Conservation (phyloP, 2,329 filamentous ascomycete species). For the Paraconiothyrium brasiliense region DNA sequence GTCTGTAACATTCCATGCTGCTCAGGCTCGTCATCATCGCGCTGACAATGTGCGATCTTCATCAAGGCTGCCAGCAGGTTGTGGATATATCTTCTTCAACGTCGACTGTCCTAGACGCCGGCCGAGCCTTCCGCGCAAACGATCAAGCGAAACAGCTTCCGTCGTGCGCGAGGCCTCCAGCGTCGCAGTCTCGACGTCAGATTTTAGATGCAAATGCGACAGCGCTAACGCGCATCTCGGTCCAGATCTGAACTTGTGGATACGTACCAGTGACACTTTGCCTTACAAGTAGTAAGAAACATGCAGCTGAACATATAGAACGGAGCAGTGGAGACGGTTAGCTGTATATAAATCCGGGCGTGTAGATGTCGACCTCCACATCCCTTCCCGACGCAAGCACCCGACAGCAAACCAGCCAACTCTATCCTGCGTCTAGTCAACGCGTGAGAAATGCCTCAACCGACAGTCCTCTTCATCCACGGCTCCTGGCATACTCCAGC, state of each 20-base stretch:
- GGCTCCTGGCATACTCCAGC: conserved; percentile 18
- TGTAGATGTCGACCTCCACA: background rate
- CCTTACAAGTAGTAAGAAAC: background rate
- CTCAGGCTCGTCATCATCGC: too few species aligned
- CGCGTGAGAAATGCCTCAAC: background rate
- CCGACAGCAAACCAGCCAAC: background rate
- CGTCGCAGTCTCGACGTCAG: background rate
- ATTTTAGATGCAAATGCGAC: background rate
- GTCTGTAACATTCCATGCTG: too few species aligned
- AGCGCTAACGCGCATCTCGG: background rate
- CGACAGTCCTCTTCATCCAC: conserved; percentile 19
- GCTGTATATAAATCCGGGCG: background rate
- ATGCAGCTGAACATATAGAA: background rate
- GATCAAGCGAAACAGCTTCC: background rate
- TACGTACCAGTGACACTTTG: background rate
- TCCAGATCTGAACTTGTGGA: background rate
- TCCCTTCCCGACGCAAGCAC: too few species aligned
- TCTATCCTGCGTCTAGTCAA: too few species aligned
- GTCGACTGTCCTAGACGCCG: background rate
- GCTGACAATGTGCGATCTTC: too few species aligned
- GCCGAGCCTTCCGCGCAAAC: background rate
- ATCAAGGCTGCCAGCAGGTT: too few species aligned
- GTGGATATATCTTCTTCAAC: too few species aligned
- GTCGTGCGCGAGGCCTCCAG: background rate
- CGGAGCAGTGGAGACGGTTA: background rate